These are phyloP conservation scores for Podospora comata DNA, from an alignment of 495 filamentous ascomycete genomes.

Conservation along the genomic window DNA sequence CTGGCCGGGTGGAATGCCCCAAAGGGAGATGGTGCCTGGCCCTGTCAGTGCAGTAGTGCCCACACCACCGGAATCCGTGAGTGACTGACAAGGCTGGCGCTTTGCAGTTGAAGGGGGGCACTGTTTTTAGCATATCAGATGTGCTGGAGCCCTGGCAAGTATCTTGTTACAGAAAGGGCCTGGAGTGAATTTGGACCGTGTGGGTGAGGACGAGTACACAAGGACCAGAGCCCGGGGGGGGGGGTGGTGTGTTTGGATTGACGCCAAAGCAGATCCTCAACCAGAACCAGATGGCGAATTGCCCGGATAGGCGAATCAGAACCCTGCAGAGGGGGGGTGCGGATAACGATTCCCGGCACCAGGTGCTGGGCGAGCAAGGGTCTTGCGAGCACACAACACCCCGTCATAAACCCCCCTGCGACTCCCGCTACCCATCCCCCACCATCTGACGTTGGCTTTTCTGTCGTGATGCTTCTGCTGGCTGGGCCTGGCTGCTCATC, in stretches of 20 bases:
- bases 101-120: constrained; percentile 7
- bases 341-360: constrained; percentile 5
- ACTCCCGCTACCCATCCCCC: constrained; percentile 11
- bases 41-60: constrained; percentile 12
- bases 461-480: background rate
- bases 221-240: constrained; percentile 17
- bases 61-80: constrained; percentile 28
- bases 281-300: constrained; percentile 16
- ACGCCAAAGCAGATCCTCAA: constrained; percentile 28
- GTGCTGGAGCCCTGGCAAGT: constrained; percentile 26
- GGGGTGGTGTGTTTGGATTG: constrained; percentile 22
- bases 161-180: constrained; percentile 26
- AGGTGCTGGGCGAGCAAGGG: background rate
- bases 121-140: constrained; percentile 32
- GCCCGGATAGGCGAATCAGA: constrained; percentile 23
- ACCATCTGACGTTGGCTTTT: background rate
- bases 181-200: constrained; percentile 30
- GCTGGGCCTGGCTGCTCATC: background rate
- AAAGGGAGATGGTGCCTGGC: constrained; percentile 1
- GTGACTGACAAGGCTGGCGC: constrained; percentile 20
- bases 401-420: background rate
- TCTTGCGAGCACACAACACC: background rate
- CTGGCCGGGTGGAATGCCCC: constrained; percentile 6
- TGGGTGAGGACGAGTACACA: constrained; percentile 12
- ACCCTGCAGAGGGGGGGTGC: constrained; percentile 4